Evolutionary conservation across 2,329 filamentous ascomycete genomes (phyloP).

Genomic region (Colletotrichum gigasporum): DNA sequence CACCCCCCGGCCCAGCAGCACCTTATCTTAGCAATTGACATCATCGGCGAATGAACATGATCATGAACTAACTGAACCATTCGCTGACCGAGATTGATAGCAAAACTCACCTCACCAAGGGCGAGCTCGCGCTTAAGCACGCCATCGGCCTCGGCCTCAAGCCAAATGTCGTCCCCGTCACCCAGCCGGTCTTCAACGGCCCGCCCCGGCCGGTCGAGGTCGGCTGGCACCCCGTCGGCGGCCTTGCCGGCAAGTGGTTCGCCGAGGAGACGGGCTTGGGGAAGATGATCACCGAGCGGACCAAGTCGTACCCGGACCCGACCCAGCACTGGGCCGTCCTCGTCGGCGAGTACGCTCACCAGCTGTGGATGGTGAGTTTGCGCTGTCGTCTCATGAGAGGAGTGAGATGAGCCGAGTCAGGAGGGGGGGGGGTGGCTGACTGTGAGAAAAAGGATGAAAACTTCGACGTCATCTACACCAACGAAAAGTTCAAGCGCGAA

Average conservation of each 20-base stretch:
- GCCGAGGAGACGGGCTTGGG: constrained; percentile 64
- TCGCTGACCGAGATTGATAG: constrained; percentile 35
- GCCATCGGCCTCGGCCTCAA: constrained; percentile 53
- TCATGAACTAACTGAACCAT: neutral
- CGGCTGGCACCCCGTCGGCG: constrained; percentile 68
- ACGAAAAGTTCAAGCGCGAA: constrained; percentile 53
- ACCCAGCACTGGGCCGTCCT: constrained; percentile 70
- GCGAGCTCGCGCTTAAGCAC: constrained; percentile 51
- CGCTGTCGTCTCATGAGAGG: neutral
- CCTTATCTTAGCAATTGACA: neutral
- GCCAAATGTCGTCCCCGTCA: constrained; percentile 54
- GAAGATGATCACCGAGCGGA: constrained; percentile 63
- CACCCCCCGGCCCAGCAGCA: constrained; percentile 19
- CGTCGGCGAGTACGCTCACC: constrained; percentile 63
- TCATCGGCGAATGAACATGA: too few relatives aligned
- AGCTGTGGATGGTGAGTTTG: constrained; percentile 65
- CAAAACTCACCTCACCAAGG: constrained; percentile 47
- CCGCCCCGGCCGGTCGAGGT: constrained; percentile 57
- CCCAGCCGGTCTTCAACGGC: constrained; percentile 46
- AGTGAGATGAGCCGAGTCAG: neutral
- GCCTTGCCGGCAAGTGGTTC: constrained; percentile 66
- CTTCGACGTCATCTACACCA: constrained; percentile 66
- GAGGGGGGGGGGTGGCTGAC: too few relatives aligned
- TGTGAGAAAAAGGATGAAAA: constrained; percentile 55
- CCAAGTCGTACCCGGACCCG: constrained; percentile 65